Conservation (phyloP, 352 stramenopile genomes). For the Phytophthora sp. region DNA sequence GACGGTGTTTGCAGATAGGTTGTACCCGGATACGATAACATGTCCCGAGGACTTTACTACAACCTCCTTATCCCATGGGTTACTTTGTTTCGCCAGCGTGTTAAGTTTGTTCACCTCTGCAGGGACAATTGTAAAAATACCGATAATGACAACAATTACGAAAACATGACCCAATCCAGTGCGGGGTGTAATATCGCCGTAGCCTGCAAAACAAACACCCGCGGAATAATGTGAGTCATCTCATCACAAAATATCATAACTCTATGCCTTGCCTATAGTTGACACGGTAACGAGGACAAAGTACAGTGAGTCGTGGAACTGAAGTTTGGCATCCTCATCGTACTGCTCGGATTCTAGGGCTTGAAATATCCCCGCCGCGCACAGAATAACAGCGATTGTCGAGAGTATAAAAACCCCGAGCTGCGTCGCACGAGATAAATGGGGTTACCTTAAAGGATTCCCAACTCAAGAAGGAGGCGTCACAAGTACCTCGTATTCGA, state of each 20-base stretch:
- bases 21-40: slow-evolving; percentile 62
- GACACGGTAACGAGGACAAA: slow-evolving; percentile 79
- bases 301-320: slow-evolving; percentile 75
- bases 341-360: slow-evolving; percentile 58
- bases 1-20: slow-evolving; percentile 46
- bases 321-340: slow-evolving; percentile 31
- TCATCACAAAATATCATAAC: no score
- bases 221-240: no score
- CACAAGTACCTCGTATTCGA: slow-evolving; percentile 73
- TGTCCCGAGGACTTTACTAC: slow-evolving; percentile 53
- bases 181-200: slow-evolving; percentile 66
- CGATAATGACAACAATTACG: slow-evolving; percentile 72
- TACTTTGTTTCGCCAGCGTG: slow-evolving; percentile 58
- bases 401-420: slow-evolving; percentile 74
- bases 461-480: no score
- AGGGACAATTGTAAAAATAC: slow-evolving; percentile 70
- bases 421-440: slow-evolving; percentile 25
- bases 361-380: slow-evolving; percentile 70
- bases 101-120: slow-evolving; percentile 70
- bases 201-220: no score
- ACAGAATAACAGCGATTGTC: slow-evolving; percentile 63
- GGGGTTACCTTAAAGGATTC: no score
- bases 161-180: slow-evolving; percentile 67
- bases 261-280: slow-evolving; percentile 73
- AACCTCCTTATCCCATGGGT: slow-evolving; percentile 67